Evolutionary conservation across 768 basidiomycete genomes (phyloP), one percentile per base, ranked within the genome.

Genomic region (Dioszegia aurantiaca): DNA sequence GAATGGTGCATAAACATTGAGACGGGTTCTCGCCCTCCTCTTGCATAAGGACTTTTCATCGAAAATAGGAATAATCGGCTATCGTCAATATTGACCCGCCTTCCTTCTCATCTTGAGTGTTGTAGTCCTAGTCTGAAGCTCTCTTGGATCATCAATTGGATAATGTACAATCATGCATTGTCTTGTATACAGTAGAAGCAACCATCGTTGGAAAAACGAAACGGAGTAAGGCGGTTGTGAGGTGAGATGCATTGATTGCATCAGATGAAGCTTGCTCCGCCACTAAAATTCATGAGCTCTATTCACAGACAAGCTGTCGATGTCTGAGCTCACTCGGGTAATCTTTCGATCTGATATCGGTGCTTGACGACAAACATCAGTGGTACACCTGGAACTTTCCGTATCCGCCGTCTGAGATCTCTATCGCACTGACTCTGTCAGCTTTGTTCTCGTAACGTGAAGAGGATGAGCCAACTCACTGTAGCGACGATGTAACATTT

Each of bases 401-500:
- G 84, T 78, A 99, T 87, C 54, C 95, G 83, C 45, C 91, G 81
- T 28, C 95, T 84, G 28, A 99, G 83, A 71, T 97, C 93, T 58
- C 93, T 82, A 82, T 99, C 95, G 72, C 94, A 98, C 23, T 77
- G 59, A 4, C 9, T 40, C 33, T 5, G 42, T 52, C 43, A 56
- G 57, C 24, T 51, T 6, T 33, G 14, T 14, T 4, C 19, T 17
- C 41, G 28, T 17, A 19, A 28, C n/a, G 3, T 26, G 30, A 16
- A 30, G 19, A 19, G 39, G 30, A 33, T n/a, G 23, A 30, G 55
- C 16, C 19, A 30, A 74, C 76, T 53, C 36, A 77, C 76, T 14
- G 95, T 97, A 4, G 95, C 95, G 41, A 99, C 93, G 63, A 99
- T 86, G 77, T 89, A 98, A 77, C 93, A 97, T 74, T 90, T 89